Base-by-base conservation (phyloP, 805 yeast species). In the Metschnikowia drakensbergensis region DNA sequence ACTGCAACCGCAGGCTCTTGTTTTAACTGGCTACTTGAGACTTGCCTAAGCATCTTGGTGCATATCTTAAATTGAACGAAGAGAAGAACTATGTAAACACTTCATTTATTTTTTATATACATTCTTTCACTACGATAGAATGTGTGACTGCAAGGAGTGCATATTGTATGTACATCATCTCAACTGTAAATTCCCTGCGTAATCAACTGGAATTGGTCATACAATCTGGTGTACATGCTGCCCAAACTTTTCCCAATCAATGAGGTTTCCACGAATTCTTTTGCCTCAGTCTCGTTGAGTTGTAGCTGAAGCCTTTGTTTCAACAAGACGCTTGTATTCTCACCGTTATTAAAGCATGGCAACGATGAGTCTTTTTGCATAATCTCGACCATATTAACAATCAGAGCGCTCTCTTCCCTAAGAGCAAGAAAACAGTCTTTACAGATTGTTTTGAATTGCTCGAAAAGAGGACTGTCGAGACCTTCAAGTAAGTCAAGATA, bases 291-390 rank as follows among this genome's bases (percentile, higher is more conserved):
- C 37, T 89, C 97, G 31, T 78, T 69, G 42, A 94, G 66, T 42
- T 88, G 86, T 10, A 87, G 66, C 62, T 88, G 96, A 55, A 91
- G 80, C 60, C 99, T 75, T 63, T 90, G 97, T 47, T 80, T 79
- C 52, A 94, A 67, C 49, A 86, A 83, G 11, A 81, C 80, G 45
- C 94, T 83, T 0, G 98, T 91, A 45, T 86, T 83, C 6, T 81
- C 87, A 0, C 97, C 97, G 37, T 86, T 87, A 50, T 82, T 84
- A 71, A 94, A 94, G 62, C 99, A 94, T 1, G 99, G 98, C 46
- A 92, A 75, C 42, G 75, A 77, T 6, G 96, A 89, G 55, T 92
- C 97, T 55, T 83, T 84, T 61, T 88, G 96, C 99, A 94, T 94
- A 56, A 94, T 74, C 54, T 90, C 96, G 48, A 95, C 96, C 76